Evolutionary conservation across 1,139 yeast genomes (phyloP), one percentile per base, ranked within the genome.

Genomic region (Saccharomyces hybrid): DNA sequence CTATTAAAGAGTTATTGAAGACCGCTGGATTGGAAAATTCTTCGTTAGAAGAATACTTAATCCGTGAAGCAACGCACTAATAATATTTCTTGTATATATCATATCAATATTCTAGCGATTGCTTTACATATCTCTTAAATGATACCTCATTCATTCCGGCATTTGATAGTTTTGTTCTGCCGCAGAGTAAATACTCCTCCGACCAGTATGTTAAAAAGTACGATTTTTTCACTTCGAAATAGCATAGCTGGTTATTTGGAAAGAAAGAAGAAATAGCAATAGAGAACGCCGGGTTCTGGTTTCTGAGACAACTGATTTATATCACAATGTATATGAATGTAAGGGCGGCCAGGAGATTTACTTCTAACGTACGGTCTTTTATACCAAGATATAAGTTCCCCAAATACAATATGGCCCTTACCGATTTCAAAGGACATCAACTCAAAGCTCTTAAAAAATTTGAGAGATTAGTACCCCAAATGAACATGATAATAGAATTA

Each of bases 361-460:
- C 16, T 27, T 38, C 47, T 7, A 26, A 16, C 55, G 56, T 46
- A 44, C 57, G 46, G 56, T 51, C 28, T 71, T 38, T 69, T 58
- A 71, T 77, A 67, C 76, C 78, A 2, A 59, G 78, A 52, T 58
- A 62, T 50, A 71, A 51, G 68, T 82, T 87, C 61, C 97, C 97
- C 0, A 76, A 78, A 32, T 87, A 85, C 66, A 81, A 82, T 55
- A 79, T 90, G 14, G 77, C 84, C 0, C 70, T 85, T 38, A 82
- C 96, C 4, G 91, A 88, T 69, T 89, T 90, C 72, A 89, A 89
- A 62, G 97, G 97, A 13, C 97, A 91, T 67, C 98, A 93, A 65
- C 82, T 83, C 59, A 84, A 83, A 57, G 96, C 97, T 0, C 73
- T 93, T 41, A 80, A 83, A 49, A 79, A 76, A 59, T 81, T 91